phyloP scores from a whole-genome alignment of 352 stramenopile species.

The Aphanomyces astaci region DNA sequence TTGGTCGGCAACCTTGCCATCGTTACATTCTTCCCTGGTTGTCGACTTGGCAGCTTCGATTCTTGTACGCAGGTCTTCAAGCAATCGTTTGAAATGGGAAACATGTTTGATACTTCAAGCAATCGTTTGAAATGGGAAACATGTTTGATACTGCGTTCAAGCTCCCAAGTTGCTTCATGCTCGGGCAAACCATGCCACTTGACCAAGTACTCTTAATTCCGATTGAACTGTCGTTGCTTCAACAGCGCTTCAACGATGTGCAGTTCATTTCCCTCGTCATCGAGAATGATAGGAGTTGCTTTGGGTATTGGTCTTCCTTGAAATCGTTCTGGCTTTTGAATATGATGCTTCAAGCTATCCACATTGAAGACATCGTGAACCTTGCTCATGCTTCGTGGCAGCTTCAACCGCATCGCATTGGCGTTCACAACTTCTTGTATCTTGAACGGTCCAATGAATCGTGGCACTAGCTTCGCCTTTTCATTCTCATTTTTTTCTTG shows the following conservation, averaged over 20 bases:
- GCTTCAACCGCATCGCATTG: conserved; percentile 2
- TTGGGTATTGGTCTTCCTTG: not conserved
- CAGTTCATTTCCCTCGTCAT: not conserved
- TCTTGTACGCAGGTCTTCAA: not conserved
- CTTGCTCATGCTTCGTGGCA: too few relatives aligned
- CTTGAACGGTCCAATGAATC: conserved; percentile 13
- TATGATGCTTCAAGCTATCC: conserved; percentile 18
- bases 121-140: conserved; percentile 17
- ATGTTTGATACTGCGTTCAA: conserved; percentile 15
- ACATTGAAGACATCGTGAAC: conserved; percentile 22
- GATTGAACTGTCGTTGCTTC: conserved; percentile 17
- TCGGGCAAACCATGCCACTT: conserved; percentile 16
- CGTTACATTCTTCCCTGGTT: not conserved
- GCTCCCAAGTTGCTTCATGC: conserved; percentile 15
- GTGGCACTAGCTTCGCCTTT: not conserved
- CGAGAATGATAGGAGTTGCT: not conserved
- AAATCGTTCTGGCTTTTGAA: too few relatives aligned
- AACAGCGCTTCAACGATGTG: conserved; percentile 2
- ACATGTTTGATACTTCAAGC: too few relatives aligned
- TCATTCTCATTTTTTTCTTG: not conserved
- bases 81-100: too few relatives aligned
- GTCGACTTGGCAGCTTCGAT: not conserved
- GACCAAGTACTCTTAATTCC: conserved; percentile 15
- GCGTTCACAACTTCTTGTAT: not conserved
- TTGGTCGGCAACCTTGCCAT: not conserved